Conservation (phyloP, 345 rosid genomes). For the Isatis tinctoria region DNA sequence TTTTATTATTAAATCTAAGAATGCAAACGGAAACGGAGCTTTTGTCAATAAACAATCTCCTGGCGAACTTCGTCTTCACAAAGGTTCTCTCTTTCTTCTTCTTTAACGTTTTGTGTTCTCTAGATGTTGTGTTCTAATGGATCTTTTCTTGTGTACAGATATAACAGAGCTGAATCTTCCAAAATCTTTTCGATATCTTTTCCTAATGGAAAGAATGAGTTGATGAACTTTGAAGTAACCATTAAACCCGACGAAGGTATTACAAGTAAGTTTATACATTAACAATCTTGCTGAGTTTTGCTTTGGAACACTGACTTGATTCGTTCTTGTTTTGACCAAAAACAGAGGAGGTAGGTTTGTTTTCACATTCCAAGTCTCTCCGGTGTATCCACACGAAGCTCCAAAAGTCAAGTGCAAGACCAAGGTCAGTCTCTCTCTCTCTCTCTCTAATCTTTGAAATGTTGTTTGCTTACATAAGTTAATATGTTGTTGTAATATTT, state of each 20-base stretch:
- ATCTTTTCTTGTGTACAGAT: constrained; percentile 34
- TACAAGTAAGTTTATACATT: constrained; percentile 46
- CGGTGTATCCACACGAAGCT: constrained; percentile 89
- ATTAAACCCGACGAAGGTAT: constrained; percentile 76
- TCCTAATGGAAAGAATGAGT: constrained; percentile 66
- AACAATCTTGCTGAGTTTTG: neutral
- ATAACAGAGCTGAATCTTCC: constrained; percentile 74
- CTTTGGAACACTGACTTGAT: neutral
- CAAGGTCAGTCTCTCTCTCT: constrained; percentile 67
- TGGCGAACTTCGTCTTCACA: constrained; percentile 81
- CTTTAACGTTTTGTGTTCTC: no score
- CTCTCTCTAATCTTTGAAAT: neutral
- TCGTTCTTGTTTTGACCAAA: neutral
- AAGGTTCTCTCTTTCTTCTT: constrained; percentile 43
- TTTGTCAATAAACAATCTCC: constrained; percentile 59
- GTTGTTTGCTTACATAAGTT: neutral
- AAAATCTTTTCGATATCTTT: constrained; percentile 46
- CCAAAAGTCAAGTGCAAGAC: constrained; percentile 98
- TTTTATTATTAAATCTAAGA: no score
- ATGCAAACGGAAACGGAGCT: constrained; percentile 37
- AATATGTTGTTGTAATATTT: neutral
- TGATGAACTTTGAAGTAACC: constrained; percentile 73
- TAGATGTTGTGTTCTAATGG: neutral
- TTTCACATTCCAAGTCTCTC: constrained; percentile 85
- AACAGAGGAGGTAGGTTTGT: constrained; percentile 71